Evolutionary conservation across 441 rosid species (phyloP).

Genomic region (Erysimum cheiri): DNA sequence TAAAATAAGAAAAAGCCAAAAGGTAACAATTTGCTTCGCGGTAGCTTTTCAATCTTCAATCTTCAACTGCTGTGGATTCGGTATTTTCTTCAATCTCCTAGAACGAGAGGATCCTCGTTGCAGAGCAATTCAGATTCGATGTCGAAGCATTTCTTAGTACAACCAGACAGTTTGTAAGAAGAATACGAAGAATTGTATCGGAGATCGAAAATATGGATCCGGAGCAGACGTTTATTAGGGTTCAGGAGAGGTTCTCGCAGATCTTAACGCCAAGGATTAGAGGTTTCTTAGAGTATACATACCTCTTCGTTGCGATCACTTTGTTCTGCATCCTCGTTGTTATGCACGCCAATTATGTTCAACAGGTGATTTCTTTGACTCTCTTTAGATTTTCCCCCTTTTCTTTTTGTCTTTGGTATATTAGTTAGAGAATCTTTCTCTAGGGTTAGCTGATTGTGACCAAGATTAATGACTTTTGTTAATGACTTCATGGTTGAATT

Average conservation of each 20-base stretch:
- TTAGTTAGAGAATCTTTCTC: background rate
- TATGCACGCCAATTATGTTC: constrained; percentile 99
- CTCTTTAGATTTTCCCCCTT: background rate
- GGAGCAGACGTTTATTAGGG: constrained; percentile 93
- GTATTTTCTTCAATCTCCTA: background rate
- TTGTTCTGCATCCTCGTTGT: constrained; percentile 89
- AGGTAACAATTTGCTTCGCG: background rate
- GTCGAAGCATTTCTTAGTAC: constrained; percentile 10
- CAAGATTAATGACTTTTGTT: background rate
- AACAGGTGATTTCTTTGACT: constrained; percentile 58
- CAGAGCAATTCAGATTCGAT: constrained; percentile 30
- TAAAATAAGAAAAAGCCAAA: background rate
- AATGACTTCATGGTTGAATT: background rate
- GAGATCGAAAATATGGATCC: constrained; percentile 67
- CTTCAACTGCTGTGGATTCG: constrained; percentile 10
- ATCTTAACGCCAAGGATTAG: constrained; percentile 79
- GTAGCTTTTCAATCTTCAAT: too few species aligned
- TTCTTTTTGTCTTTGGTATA: too few species aligned
- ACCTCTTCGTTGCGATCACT: constrained; percentile 77
- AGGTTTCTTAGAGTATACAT: constrained; percentile 82
- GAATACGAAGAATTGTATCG: constrained; percentile 21
- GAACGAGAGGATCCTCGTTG: constrained; percentile 2
- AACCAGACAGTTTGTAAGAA: background rate
- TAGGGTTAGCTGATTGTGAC: background rate
- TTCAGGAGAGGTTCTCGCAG: constrained; percentile 94